Conservation (phyloP, 2,329 filamentous ascomycete species). For the Fusarium coffeatum region DNA sequence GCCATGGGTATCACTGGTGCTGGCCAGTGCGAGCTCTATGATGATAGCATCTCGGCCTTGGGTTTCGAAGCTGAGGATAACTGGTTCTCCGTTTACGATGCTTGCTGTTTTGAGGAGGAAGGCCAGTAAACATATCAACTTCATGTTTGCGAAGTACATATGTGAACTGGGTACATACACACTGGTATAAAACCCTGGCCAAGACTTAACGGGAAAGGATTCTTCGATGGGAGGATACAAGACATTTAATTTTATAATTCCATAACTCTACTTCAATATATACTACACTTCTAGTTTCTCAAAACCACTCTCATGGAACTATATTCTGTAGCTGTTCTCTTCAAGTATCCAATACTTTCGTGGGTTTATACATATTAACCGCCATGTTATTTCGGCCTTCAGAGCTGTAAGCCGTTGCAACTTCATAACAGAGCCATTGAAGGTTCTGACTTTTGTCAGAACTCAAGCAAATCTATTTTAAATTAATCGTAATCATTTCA, state of each 20-base stretch:
- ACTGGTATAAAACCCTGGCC: neutral
- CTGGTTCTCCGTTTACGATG: slow-evolving; percentile 26
- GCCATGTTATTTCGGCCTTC: neutral
- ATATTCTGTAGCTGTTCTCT: neutral
- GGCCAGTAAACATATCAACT: neutral
- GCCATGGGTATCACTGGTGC: slow-evolving; percentile 21
- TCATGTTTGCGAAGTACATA: neutral
- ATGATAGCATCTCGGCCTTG: slow-evolving; percentile 6
- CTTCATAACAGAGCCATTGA: neutral
- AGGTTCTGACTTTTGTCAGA: neutral
- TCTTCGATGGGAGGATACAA: neutral
- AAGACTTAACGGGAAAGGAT: neutral
- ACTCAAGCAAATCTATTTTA: neutral
- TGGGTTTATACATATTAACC: neutral
- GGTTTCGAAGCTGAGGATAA: neutral
- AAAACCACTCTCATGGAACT: neutral
- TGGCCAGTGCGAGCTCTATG: slow-evolving; percentile 34
- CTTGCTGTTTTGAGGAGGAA: slow-evolving; percentile 24
- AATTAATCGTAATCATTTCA: slow-evolving; percentile 3
- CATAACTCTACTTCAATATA: slow-evolving; percentile 8
- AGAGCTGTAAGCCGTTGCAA: neutral
- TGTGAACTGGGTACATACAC: slow-evolving; percentile 1
- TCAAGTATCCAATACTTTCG: neutral
- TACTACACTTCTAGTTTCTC: neutral
- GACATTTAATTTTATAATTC: slow-evolving; percentile 22